These are phyloP conservation scores for Hypoxylon sp. DNA, from an alignment of 2,329 filamentous ascomycete genomes.

Conservation along the genomic window DNA sequence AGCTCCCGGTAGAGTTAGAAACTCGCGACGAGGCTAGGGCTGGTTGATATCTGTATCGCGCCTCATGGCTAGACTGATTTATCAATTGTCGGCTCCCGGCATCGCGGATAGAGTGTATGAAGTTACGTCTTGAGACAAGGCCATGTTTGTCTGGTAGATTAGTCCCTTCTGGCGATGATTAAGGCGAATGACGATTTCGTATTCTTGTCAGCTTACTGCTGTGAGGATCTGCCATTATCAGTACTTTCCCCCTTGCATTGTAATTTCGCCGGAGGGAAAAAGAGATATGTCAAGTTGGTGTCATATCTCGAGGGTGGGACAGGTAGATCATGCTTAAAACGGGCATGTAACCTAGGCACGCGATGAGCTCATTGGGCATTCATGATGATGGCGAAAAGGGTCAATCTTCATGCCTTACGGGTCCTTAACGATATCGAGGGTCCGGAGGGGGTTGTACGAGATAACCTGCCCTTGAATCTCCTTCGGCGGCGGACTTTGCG, in stretches of 20 bases:
- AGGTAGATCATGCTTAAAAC: constrained; percentile 24
- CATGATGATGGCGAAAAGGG: constrained; percentile 17
- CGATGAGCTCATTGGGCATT: constrained; percentile 36
- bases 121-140: constrained; percentile 18
- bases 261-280: constrained; percentile 25
- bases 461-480: constrained; percentile 7
- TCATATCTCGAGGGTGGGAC: constrained; percentile 10
- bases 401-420: constrained; percentile 36
- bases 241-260: constrained; percentile 33
- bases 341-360: constrained; percentile 3
- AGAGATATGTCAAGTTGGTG: background rate
- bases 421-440: constrained; percentile 2
- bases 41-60: constrained; percentile 9
- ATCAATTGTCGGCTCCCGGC: constrained; percentile 17
- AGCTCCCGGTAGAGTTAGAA: constrained; percentile 19
- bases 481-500: constrained; percentile 28
- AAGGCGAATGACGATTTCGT: constrained; percentile 13
- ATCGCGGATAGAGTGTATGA: constrained; percentile 7
- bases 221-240: constrained; percentile 25
- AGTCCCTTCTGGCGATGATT: constrained; percentile 3
- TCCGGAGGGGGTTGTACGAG: constrained; percentile 19
- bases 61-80: constrained; percentile 23
- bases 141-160: constrained; percentile 14
- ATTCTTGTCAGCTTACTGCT: constrained; percentile 32
- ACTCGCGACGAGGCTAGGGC: constrained; percentile 27